Base-by-base conservation (phyloP, 768 basidiomycete species). In the Tulasnella sp. region DNA sequence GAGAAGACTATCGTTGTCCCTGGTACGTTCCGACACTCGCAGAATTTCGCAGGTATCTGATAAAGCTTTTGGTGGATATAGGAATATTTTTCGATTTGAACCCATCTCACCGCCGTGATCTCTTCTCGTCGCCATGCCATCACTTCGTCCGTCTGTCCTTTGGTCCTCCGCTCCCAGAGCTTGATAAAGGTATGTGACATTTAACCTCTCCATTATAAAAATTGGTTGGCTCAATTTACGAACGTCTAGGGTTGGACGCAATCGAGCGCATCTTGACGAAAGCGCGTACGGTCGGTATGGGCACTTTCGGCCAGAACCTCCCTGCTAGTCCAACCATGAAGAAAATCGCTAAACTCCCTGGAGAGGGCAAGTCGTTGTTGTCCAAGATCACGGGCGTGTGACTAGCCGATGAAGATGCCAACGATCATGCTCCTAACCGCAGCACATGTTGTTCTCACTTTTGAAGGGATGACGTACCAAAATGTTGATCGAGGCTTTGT, bases 1-100 rank as follows among this genome's bases (percentile, higher is more conserved):
- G 86, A 89, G 72, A 79, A 89, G 72, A 87, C 89, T 9, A 92
- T 92, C 64, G 86, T 90, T 56, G 89, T 93, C 49, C 90, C 91
- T 3, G 92, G 92, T 10, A 88, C 71, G 17, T 92, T 91, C 76
- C 91, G 91, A 64, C 58, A 38, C 10, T 24, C 10, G 30, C 43
- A 15, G 87, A 88, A 66, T 85, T 88, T 68, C 67, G 41, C 41
- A 10, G 24, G 13, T 23, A 15, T 50, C 24, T 23, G 11, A 26
- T 13, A 17, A 11, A 13, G 11, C 13, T 13, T 50, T 23, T 23
- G 5, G 24, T 13, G 38, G 15, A 17, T 15, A 1, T 53, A 60
- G 64, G 48, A 8, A 61, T 61, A 9, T 69, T 70, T 64, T 68
- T 67, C 63, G 72, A 73, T 47, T 69, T 72, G 58, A 73, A 73